phyloP scores from a whole-genome alignment of 306 rosid genomes.

The Malus sylvestris region DNA sequence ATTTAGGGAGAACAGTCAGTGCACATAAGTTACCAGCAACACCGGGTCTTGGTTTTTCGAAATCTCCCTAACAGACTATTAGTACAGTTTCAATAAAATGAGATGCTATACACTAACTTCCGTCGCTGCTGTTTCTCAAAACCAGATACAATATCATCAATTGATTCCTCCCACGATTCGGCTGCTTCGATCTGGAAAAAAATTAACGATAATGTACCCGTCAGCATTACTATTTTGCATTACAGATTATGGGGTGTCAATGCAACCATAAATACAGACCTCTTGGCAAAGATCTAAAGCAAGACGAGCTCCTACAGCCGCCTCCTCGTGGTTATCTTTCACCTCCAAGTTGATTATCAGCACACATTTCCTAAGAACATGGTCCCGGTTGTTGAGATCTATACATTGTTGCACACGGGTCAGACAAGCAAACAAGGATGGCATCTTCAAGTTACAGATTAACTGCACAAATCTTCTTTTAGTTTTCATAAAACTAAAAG shows the following conservation, averaged over 20 bases:
- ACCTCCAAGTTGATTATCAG: conserved; percentile 89
- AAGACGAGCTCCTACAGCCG: conserved; percentile 79
- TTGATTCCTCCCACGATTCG: conserved; percentile 90
- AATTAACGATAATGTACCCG: conserved; percentile 2
- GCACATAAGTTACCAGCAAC: background rate
- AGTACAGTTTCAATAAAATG: conserved; percentile 54
- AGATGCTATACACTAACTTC: conserved; percentile 65
- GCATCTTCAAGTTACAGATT: background rate
- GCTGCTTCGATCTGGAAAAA: conserved; percentile 52
- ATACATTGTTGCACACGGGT: conserved; percentile 17
- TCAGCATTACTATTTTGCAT: background rate
- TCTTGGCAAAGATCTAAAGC: conserved; percentile 73
- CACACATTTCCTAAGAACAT: conserved; percentile 57
- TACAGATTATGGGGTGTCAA: background rate
- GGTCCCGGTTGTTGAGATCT: conserved; percentile 84
- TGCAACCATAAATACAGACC: conserved; percentile 33
- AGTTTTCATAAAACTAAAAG: background rate
- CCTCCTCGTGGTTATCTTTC: conserved; percentile 97
- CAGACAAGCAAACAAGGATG: background rate
- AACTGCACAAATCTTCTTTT: background rate
- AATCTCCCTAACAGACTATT: background rate
- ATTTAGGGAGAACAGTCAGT: background rate
- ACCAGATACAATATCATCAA: conserved; percentile 54
- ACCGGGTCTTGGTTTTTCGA: background rate
- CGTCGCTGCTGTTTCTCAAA: conserved; percentile 79